Conservation (phyloP, 306 rosid genomes). For the Fragaria iinumae region DNA sequence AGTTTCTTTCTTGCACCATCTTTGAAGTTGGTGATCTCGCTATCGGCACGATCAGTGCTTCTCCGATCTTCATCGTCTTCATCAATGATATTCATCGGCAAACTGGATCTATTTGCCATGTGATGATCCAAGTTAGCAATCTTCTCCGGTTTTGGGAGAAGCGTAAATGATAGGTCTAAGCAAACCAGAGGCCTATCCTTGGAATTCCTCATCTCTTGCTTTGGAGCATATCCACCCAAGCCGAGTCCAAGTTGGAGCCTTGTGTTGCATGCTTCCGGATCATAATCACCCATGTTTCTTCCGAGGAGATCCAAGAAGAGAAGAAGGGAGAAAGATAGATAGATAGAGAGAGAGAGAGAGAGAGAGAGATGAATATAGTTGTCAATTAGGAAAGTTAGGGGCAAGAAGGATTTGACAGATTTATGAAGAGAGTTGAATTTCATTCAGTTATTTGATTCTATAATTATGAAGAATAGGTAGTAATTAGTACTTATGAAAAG, state of each 20-base stretch:
- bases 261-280: conserved; percentile 26
- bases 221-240: conserved; percentile 35
- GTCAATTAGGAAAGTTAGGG: conserved; percentile 12
- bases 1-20: conserved; percentile 53
- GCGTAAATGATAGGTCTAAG: conserved; percentile 38
- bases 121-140: conserved; percentile 16
- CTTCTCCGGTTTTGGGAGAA: conserved; percentile 39
- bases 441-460: conserved; percentile 22
- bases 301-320: neutral
- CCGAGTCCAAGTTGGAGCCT: conserved; percentile 61
- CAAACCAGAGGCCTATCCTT: conserved; percentile 22
- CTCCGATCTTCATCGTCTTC: conserved; percentile 18
- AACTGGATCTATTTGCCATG: conserved; percentile 11
- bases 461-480: conserved; percentile 8
- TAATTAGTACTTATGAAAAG: conserved; percentile 7
- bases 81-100: conserved; percentile 9
- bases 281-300: conserved; percentile 45
- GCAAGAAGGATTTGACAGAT: conserved; percentile 1
- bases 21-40: conserved; percentile 7
- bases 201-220: conserved; percentile 11
- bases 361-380: neutral
- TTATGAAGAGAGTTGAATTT: conserved; percentile 9
- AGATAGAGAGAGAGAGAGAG: neutral
- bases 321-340: neutral
- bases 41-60: neutral